Percentiles rank a stretch among this genome's conserved stretches.
phyloP scores from a whole-genome alignment of 768 basidiomycete species.

The Strobilomyces dryophilus region DNA sequence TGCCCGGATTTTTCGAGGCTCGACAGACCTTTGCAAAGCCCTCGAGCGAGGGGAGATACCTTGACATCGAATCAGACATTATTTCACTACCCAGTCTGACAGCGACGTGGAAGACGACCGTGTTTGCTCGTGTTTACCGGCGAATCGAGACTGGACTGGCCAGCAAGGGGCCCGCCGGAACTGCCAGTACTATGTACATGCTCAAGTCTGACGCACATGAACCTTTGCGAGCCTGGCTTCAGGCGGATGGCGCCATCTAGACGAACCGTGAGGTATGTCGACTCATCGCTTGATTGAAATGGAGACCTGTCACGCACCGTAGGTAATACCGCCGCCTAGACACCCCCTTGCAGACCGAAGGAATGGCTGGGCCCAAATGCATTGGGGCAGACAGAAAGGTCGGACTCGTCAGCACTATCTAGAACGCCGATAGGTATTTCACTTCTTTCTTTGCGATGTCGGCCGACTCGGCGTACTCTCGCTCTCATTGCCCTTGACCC shows the following conservation, averaged over 20 bases:
- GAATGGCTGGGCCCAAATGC: too few species aligned
- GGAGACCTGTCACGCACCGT: neutral
- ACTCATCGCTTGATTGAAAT: neutral
- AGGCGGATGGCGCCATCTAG: neutral
- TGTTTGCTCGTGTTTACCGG: slow-evolving; percentile 20
- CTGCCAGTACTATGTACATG: too few species aligned
- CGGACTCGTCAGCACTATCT: too few species aligned
- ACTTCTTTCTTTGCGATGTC: neutral
- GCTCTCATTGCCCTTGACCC: neutral
- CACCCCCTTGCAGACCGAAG: too few species aligned
- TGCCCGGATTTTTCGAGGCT: neutral
- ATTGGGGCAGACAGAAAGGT: too few species aligned
- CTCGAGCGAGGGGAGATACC: slow-evolving; percentile 40
- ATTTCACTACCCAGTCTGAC: neutral
- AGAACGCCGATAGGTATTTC: neutral
- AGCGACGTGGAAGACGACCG: neutral
- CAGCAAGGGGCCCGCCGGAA: too few species aligned
- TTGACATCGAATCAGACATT: slow-evolving; percentile 28
- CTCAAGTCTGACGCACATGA: too few species aligned
- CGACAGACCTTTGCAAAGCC: slow-evolving; percentile 40
- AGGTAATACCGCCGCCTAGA: too few species aligned
- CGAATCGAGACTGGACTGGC: neutral
- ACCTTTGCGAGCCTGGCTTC: too few species aligned
- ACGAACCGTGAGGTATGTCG: neutral
- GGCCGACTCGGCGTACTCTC: neutral